phyloP scores from a whole-genome alignment of 805 yeast genomes.

The Clavispora asparagi region DNA sequence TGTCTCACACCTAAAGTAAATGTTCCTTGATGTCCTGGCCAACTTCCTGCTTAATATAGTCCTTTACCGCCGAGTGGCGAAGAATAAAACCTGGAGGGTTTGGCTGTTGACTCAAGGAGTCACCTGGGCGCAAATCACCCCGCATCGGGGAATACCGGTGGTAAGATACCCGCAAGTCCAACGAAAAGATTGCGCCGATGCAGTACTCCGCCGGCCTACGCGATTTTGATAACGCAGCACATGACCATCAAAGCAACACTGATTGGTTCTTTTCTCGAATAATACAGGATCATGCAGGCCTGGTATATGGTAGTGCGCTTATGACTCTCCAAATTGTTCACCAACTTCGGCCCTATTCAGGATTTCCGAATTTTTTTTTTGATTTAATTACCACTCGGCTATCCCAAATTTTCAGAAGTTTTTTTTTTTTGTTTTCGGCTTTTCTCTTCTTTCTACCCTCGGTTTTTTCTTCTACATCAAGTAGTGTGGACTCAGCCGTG shows the following conservation, averaged over 20 bases:
- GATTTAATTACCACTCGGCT: not conserved
- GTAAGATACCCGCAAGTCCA: not conserved
- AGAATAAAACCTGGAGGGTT: no score
- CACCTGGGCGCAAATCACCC: slow-evolving; percentile 1
- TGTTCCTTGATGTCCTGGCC: no score
- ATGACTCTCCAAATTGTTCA: not conserved
- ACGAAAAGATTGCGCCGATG: not conserved
- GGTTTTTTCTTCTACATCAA: slow-evolving; percentile 2
- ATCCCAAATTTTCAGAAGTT: not conserved
- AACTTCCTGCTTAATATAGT: not conserved
- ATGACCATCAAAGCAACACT: not conserved
- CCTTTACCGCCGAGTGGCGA: not conserved
- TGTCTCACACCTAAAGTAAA: no score
- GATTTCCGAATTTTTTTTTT: not conserved
- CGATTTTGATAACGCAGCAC: not conserved
- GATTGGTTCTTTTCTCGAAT: not conserved
- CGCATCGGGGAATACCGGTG: slow-evolving; percentile 1
- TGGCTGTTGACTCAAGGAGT: not conserved
- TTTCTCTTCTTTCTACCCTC: slow-evolving; percentile 1
- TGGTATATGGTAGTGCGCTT: not conserved
- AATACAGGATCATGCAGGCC: not conserved
- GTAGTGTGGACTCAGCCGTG: not conserved
- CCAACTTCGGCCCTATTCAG: not conserved
- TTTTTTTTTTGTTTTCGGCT: not conserved
- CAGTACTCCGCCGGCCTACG: not conserved